Evolutionary conservation across 2,329 filamentous ascomycete species (phyloP), one percentile per base, ranked within the genome.

Genomic region (Huntiella decipiens): DNA sequence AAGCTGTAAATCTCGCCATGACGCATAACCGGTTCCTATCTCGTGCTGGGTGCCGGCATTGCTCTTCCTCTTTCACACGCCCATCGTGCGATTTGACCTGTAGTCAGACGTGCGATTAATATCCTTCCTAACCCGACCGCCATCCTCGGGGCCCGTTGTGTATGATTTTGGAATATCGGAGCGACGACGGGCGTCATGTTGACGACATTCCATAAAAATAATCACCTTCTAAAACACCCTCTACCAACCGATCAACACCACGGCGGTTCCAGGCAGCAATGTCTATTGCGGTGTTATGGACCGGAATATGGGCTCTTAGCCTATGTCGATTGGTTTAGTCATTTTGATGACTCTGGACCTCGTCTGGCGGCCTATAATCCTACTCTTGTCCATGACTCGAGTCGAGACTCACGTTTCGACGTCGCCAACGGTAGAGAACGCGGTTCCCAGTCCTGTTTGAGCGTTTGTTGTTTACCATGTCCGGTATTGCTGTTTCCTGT

Each of bases 1-100:
- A 86, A 86, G 71, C 73, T 94, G 67, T 96, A 85, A 82, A 63
- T 54, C 28, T 35, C 15, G 28, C 39, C 22, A 16, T 43, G 19
- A 17, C 28, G 11, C 17, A 34, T 19, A 28, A 28, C 22, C 22
- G 22, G 22, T 28, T 28, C 22, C 5, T 43, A 38, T 38, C 37
- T 19, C 15, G 37, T n/a, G 11, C 2, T 15, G 7, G 15, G 16
- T 7, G 11, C 15, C 12, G 22, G n/a, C 5, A 15, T 10, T 17
- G 32, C 33, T n/a, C 17, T 40, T 38, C n/a, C 34, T 28, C 31
- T 39, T 38, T 34, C 28, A 39, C 44, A 38, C 19, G 33, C 22
- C 34, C 39, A 31, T 34, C 22, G 11, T 39, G 37, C 15, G 37
- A 39, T 39, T 12, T 16, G 15, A 39, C n/a, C 15, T n/a, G 11